Base-by-base conservation (phyloP, 2,329 filamentous ascomycete species). In the Trichophyton schoenleinii region DNA sequence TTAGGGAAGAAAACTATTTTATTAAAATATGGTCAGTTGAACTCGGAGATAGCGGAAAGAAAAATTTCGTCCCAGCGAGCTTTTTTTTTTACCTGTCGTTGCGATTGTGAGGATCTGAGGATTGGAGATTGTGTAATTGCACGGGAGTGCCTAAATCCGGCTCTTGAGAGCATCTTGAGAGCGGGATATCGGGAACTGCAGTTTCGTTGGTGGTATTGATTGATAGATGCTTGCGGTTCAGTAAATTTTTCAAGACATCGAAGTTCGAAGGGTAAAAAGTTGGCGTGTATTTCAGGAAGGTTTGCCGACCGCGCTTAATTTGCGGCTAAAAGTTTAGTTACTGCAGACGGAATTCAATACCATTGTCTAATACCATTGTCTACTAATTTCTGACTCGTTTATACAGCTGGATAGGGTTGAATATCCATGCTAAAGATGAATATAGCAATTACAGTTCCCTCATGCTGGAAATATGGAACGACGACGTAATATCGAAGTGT, bases 141-240 rank as follows among this genome's bases (percentile, higher is more conserved):
- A 68, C 72, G 71, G 62, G 77, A 74, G 72, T 75, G 78, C 64
- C 77, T 73, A 61, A 83, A 68, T 66, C 80, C 79, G 77, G 78
- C 78, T 66, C 79, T 79, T 69, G 79, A 78, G 70, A 84, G 74
- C 82, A 85, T 85, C 67, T 68, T 70, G 60, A 66, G 9, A 62
- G 57, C 25, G 8, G 22, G 46, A 52, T 22, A 20, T 28, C 46
- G 8, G 22, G 25, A 52, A 8, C 13, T 28, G 5, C 25, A 0
- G 22, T 8, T 52, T 11, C 3, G 11, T 4, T 3, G 9, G 25
- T 52, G 5, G 18, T 20, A 22, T 13, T 28, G 46, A 38, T 28
- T 11, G 46, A 52, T 13, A 52, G 6, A 7, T 52, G 46, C 46
- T 52, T 11, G 20, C 5, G 18, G 8, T 52, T 52, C 20, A n/a